Base-by-base conservation (phyloP, 106 monocot genomes). In the Apostasia ramifera region DNA sequence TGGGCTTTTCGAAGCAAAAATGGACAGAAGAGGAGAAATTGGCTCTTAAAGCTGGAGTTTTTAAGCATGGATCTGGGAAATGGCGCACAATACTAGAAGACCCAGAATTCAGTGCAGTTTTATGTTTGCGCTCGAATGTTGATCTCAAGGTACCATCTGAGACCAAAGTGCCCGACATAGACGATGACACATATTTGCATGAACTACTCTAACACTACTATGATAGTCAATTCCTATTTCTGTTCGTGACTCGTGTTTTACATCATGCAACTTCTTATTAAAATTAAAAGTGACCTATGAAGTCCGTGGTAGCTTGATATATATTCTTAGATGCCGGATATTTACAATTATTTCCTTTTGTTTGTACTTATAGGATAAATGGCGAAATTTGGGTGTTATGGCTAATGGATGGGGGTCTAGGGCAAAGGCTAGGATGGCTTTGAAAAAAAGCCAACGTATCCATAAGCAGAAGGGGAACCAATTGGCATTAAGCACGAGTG, bases 1-100 rank as follows among this genome's bases (percentile, higher is more conserved):
- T 91, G 91, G 91, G 91, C 47, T 82, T 77, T 73, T 88, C 91
- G n/a, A 91, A 91, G 63, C 91, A 91, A 55, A 91, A 80, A 68
- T 91, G 91, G 91, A 82, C 80, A 11, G 7, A 81, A 26, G 91
- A 91, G 53, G 91, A 91, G 73, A 88, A 91, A 72, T 49, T 82
- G 10, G 91, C 88, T 53, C 85, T 91, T 8, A 91, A 74, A 70
- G 91, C 91, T 44, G 91, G 91, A 59, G 80, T 91, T 55, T 67
- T 71, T 1, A 91, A 88, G 55, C 85, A 91, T 55, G 91, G 91
- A 4, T 70, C 88, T 63, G 88, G 91, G 4, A 91, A 91, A 77
- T 91, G 91, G 91, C 79, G 91, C 61, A 82, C 91, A 10, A 91
- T 91, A 60, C 45, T 91, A 55, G 82, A 85, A 76, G 91, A 91